Evolutionary conservation across 129 eudicot genomes (phyloP), one percentile per base, ranked within the genome.

Genomic region (Smallanthus sonchifolius): DNA sequence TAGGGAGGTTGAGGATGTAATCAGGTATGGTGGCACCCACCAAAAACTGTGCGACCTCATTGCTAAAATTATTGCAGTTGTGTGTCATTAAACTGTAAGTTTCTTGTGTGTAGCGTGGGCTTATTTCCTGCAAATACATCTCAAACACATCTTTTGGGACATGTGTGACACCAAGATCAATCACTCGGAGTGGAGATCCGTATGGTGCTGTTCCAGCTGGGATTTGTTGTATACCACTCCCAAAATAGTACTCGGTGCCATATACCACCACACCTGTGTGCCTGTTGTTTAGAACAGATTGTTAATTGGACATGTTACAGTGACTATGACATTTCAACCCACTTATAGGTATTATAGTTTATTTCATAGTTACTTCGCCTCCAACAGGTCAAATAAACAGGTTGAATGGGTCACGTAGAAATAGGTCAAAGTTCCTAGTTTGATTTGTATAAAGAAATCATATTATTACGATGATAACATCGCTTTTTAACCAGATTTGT

Each of bases 201-300:
- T 94, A 86, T 2, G 89, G 97, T 52, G 98, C 81, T 20, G 75
- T 77, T 34, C 97, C 98, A 15, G 79, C 91, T 2, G 79, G 87
- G 35, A 65, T 65, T 52, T 87, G 88, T 70, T 94, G 97, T 43
- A 94, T 88, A 38, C 98, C 98, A 67, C 87, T 91, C 37, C 98
- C 91, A 59, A 90, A 94, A 72, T 75, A 94, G 83, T 94, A 94
- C 74, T 94, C 98, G 8, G 91, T 84, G 10, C 98, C 98, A 59
- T 94, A 94, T 24, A 86, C 97, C 32, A 88, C 98, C 56, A 94
- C 75, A 67, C 98, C 98, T 4, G 98, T 94, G 78, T 88, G 97
- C 97, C 97, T 91, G 73, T 70, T 68, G 38, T 48, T 42, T n/a
- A 62, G 5, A 57, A 35, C 36, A 75, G 10, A 38, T 44, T 44